Base-by-base conservation (phyloP, 495 filamentous ascomycete species). In the Lophiotrema nucula region DNA sequence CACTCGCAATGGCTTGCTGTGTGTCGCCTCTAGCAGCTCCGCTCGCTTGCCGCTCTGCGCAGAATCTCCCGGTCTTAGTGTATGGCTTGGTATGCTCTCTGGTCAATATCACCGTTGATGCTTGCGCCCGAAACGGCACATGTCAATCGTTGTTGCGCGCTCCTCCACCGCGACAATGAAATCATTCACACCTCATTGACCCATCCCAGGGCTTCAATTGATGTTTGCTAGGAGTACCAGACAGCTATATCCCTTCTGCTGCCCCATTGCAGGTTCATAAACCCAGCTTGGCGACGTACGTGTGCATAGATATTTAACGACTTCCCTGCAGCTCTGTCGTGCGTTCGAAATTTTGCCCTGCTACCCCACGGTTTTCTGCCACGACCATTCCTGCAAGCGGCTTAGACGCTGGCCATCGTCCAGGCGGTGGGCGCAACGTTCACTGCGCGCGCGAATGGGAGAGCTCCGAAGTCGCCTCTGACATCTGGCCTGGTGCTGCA, bases 291-390 rank as follows among this genome's bases (percentile, higher is more conserved):
- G 61, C 61, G 43, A 33, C 31, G 42, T 43, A 41, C 45, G 50
- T 39, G 25, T 44, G 44, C 53, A 42, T 54, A 31, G 24, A 50
- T 33, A 49, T 35, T 58, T 18, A 23, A 60, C 35, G 39, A 53
- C 55, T 56, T 44, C 46, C 56, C 62, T 65, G 62, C 62, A 65
- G 56, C 35, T 60, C 56, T 52, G 56, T 56, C 52, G 62, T 54
- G 56, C 57, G 56, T 60, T 52, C 31, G 33, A 55, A 62, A 49
- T 44, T 59, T 64, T 52, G 51, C 56, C 56, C 43, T 52, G 44
- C 58, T 65, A 65, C 62, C 62, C 62, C 62, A 65, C 62, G 61
- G 61, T 65, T 65, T 60, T 59, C 61, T 59, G 61, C 61, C 55
- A 56, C 22, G 26, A 12, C 5, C 46, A 47, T 51, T 47, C 31